Base-by-base conservation (phyloP, 208 protist species). In the Blastocrithidia nonstop region DNA sequence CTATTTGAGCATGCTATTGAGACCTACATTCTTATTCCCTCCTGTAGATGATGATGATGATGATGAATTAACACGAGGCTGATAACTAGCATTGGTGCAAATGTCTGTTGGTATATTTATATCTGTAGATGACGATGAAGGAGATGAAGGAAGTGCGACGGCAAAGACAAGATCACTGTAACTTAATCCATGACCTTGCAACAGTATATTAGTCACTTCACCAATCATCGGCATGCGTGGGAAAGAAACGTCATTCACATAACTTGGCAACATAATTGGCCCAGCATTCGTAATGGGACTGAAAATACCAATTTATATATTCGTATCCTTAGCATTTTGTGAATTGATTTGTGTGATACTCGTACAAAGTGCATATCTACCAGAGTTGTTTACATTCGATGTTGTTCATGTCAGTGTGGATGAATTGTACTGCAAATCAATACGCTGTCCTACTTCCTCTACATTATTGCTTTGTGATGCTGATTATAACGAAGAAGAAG, bases 131-230 rank as follows among this genome's bases (percentile, higher is more conserved):
- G 16, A 15, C 11, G 33, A 23, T 4, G 20, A 2, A 24, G 19
- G 20, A 15, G 19, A 21, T 21, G 8, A 6, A 6, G 69, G 51
- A 28, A 82, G 43, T 0, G 45, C 75, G 40, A 92, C 78, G 1
- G 83, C 83, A 9, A 70, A 38, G 5, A 83, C 46, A n/a, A 41
- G 21, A 36, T 83, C 83, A 3, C 45, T 52, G 20, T 67, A 46
- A 5, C 78, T 80, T 17, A 92, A 66, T 13, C 83, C 83, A 16
- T 61, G 57, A 25, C 83, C 83, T 11, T 66, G 33, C 25, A 88
- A 57, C 16, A 80, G 26, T 11, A 82, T 56, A 23, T 48, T 48
- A 8, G 49, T 35, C 5, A 46, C 40, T 11, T 19, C 27, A 44
- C 36, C 24, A 22, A 67, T 51, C 24, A 23, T 20, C 33, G 76